Evolutionary conservation across 805 yeast species (phyloP).

Genomic region (Zygotorulaspora florentina): DNA sequence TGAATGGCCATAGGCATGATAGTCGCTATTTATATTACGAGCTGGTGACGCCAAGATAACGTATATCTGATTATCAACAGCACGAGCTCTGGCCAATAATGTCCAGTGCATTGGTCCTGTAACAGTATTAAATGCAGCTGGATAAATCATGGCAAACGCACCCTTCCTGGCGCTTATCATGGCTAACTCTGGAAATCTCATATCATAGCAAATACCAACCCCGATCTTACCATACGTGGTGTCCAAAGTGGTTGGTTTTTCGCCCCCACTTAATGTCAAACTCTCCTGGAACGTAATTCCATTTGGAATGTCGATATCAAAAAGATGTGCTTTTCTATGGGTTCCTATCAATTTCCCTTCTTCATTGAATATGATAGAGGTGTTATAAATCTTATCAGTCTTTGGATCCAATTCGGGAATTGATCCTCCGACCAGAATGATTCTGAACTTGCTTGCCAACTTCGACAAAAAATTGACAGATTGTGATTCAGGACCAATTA

Average conservation of each 20-base stretch:
- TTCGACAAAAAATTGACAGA: slow-evolving; percentile 56
- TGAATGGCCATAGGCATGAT: slow-evolving; percentile 67
- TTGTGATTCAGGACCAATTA: slow-evolving; percentile 63
- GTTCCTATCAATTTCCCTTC: slow-evolving; percentile 75
- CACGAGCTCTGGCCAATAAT: slow-evolving; percentile 64
- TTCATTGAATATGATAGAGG: slow-evolving; percentile 68
- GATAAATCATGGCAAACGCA: slow-evolving; percentile 73
- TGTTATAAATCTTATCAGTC: slow-evolving; percentile 60
- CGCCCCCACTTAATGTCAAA: slow-evolving; percentile 69
- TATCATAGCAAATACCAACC: slow-evolving; percentile 79
- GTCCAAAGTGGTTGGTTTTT: slow-evolving; percentile 63
- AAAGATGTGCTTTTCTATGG: slow-evolving; percentile 87
- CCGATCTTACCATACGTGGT: slow-evolving; percentile 52
- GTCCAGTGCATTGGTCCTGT: slow-evolving; percentile 87
- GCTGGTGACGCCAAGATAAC: slow-evolving; percentile 86
- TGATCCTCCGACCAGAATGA: slow-evolving; percentile 84
- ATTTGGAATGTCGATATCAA: slow-evolving; percentile 88
- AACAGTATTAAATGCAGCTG: slow-evolving; percentile 80
- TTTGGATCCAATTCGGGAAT: slow-evolving; percentile 70
- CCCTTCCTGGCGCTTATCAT: slow-evolving; percentile 61
- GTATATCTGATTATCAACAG: slow-evolving; percentile 69
- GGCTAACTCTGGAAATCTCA: slow-evolving; percentile 77
- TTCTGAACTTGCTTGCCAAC: slow-evolving; percentile 60
- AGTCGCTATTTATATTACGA: slow-evolving; percentile 56
- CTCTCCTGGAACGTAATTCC: slow-evolving; percentile 88